Percentiles rank a stretch among this genome's conserved stretches.
phyloP scores from a whole-genome alignment of 2,329 filamentous ascomycete genomes.

The Chaetomiaceae sp. region DNA sequence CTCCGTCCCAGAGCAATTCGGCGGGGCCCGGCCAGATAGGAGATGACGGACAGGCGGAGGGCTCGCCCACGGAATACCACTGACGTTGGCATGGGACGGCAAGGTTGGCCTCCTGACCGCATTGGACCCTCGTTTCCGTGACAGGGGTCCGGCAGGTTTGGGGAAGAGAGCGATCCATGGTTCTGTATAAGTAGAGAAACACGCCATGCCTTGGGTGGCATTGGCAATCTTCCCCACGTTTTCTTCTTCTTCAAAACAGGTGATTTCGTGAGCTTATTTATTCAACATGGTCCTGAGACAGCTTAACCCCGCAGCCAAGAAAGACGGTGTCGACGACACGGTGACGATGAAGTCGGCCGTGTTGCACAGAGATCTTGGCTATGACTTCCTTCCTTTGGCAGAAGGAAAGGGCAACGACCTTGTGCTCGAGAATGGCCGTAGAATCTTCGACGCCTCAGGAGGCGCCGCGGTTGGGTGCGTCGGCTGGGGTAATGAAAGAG shows the following conservation, averaged over 20 bases:
- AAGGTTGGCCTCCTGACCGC: constrained; percentile 7
- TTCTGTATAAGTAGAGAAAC: constrained; percentile 3
- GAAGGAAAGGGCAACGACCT: constrained; percentile 38
- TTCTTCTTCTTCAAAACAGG: not conserved
- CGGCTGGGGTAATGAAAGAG: constrained; percentile 41
- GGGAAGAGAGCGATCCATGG: constrained; percentile 1
- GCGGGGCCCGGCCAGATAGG: not conserved
- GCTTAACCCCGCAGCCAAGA: constrained; percentile 7
- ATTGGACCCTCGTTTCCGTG: constrained; percentile 6
- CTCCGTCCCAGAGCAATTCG: constrained; percentile 1
- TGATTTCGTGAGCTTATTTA: not conserved
- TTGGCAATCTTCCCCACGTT: not conserved
- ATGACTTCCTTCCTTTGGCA: constrained; percentile 33
- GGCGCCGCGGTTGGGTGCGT: constrained; percentile 46
- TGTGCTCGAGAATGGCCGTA: constrained; percentile 37
- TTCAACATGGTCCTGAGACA: constrained; percentile 25
- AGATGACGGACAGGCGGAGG: constrained; percentile 1
- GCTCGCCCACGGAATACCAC: not conserved
- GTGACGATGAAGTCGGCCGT: constrained; percentile 32
- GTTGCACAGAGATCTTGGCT: constrained; percentile 36
- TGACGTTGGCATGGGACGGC: constrained; percentile 1
- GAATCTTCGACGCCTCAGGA: constrained; percentile 42
- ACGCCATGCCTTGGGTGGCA: not conserved
- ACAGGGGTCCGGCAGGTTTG: constrained; percentile 10
- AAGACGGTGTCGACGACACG: not conserved